Percentiles rank a stretch among this genome's conserved stretches.
Evolutionary conservation across 345 rosid species (phyloP).

Genomic region (Viola odorata): DNA sequence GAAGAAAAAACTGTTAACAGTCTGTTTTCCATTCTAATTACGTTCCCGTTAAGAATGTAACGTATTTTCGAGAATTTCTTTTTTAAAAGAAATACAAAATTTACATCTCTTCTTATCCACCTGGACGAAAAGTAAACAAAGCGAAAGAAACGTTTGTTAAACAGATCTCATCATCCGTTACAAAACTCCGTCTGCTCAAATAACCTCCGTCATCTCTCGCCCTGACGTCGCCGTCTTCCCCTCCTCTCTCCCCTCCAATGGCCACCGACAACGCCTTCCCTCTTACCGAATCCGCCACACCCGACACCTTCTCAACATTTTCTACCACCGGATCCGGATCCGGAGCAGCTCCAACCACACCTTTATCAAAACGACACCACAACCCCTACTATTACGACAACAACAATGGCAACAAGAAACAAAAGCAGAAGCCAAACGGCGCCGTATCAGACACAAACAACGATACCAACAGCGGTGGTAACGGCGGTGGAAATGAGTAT

Average conservation of each 20-base stretch:
- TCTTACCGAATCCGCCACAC: conserved; percentile 12
- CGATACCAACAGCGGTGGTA: conserved; percentile 5
- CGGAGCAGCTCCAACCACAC: conserved; percentile 14
- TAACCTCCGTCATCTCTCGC: conserved; percentile 7
- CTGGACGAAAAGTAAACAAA: no score
- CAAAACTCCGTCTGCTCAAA: no score
- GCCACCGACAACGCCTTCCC: conserved; percentile 15
- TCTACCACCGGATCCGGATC: conserved; percentile 20
- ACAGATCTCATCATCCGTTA: conserved; percentile 13
- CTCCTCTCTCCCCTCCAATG: conserved; percentile 8
- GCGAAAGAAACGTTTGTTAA: neutral
- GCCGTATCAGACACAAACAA: neutral
- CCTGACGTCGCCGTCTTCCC: conserved; percentile 20
- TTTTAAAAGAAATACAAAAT: no score
- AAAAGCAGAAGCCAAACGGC: conserved; percentile 14
- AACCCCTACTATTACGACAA: conserved; percentile 5
- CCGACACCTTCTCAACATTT: conserved; percentile 7
- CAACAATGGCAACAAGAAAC: conserved; percentile 14
- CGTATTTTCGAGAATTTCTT: no score
- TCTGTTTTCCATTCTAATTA: no score
- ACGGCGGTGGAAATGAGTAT: conserved; percentile 15
- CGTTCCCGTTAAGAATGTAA: no score
- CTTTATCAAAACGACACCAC: conserved; percentile 23
- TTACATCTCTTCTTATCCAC: no score
- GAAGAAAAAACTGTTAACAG: no score